phyloP scores from a whole-genome alignment of 2,329 filamentous ascomycete genomes.

The Aspergillus pseudoterreus region DNA sequence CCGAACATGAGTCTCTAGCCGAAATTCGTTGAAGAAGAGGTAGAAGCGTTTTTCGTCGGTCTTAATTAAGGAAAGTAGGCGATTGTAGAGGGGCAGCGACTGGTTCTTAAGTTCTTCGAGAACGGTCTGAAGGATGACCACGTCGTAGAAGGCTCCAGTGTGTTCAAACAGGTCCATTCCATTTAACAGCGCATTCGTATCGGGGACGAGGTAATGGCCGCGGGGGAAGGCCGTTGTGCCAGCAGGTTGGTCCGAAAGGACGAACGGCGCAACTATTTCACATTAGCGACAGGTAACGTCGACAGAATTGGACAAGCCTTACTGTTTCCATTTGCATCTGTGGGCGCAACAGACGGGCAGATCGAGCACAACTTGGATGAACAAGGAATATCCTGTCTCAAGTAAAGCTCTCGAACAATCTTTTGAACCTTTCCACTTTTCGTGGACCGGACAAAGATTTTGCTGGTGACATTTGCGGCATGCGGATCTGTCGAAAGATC shows the following conservation, averaged over 20 bases:
- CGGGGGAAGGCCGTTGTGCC: conserved; percentile 77
- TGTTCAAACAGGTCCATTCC: conserved; percentile 98
- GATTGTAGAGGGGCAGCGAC: conserved; percentile 91
- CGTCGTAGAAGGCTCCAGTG: conserved; percentile 86
- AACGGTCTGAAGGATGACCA: conserved; percentile 93
- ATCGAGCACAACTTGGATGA: conserved; percentile 81
- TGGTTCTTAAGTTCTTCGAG: conserved; percentile 93
- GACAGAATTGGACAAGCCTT: conserved; percentile 14
- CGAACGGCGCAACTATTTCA: conserved; percentile 67
- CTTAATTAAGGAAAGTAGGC: conserved; percentile 82
- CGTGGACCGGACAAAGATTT: conserved; percentile 91
- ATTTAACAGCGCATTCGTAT: conserved; percentile 92
- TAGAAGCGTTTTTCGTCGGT: conserved; percentile 97
- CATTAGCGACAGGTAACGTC: conserved; percentile 16
- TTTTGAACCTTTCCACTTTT: conserved; percentile 97
- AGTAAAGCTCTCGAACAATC: conserved; percentile 93
- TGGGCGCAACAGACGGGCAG: conserved; percentile 71
- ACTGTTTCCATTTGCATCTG: conserved; percentile 76
- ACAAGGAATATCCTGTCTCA: conserved; percentile 95
- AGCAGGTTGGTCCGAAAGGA: conserved; percentile 84
- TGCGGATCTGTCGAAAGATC: conserved; percentile 51
- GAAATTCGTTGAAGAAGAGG: conserved; percentile 98
- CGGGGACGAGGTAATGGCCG: conserved; percentile 91
- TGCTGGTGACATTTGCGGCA: conserved; percentile 80
- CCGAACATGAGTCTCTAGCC: conserved; percentile 81